Evolutionary conservation across 2,329 filamentous ascomycete genomes (phyloP), one percentile per base, ranked within the genome.

Genomic region (Sporothrix humicola): DNA sequence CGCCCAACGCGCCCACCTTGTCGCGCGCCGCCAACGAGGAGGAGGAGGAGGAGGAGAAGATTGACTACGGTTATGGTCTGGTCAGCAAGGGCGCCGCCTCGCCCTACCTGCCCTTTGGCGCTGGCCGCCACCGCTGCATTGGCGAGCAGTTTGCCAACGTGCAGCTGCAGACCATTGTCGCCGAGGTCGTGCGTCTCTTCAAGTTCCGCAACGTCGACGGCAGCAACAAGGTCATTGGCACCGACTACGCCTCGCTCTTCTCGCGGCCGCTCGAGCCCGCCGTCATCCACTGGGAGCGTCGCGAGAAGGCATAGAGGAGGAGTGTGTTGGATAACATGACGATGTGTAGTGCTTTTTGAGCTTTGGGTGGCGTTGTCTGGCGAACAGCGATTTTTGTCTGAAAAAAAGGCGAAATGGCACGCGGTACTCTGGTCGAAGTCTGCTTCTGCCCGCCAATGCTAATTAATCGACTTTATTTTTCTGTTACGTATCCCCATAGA

Each of bases 121-220:
- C 95, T 44, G 95, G 95, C 58, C 88, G 95, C 77, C 95, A 98
- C 83, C 88, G 95, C 77, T 98, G 95, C 83, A 98, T 98, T 80
- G 95, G 95, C 77, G 95, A 98, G 86, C 94, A 97, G 80, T 98
- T 98, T 82, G 95, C 95, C 77, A 97, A 97, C 81, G 87, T 97
- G 73, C 95, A 98, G 84, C 86, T 98, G 76, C 92, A 95, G 81
- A 94, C 93, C 61, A 97, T 98, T 77, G 85, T 91, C 13, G 93
- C 91, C 69, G 90, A 90, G 74, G 84, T 95, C 77, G 92, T 97
- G 56, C 88, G 94, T 69, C 81, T 90, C 71, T 93, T 97, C 85
- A 95, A 93, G 84, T 89, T 97, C 81, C 86, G 87, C 79, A 97
- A 94, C 78, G 81, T 90, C 2, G 90, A 92, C 78, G 92, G 92